Conservation (phyloP, 176 grass and related monocot species). For the Leersia perrieri region DNA sequence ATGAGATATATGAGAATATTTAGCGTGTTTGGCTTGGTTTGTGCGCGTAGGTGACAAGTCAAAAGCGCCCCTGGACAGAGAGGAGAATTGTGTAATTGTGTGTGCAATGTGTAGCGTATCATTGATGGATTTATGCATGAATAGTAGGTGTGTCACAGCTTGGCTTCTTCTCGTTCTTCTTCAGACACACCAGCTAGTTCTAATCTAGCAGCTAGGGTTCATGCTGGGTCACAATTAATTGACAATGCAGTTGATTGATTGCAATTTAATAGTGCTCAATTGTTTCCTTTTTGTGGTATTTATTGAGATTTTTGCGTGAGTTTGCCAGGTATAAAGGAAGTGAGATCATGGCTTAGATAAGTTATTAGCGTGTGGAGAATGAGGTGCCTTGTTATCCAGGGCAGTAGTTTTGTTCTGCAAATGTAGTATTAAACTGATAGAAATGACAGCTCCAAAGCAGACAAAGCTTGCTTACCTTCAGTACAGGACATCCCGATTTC, state of each 20-base stretch:
- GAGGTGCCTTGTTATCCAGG: not conserved
- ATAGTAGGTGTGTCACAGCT: constrained; percentile 33
- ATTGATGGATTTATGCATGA: constrained; percentile 10
- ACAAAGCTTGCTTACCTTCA: not conserved
- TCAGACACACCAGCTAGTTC: constrained; percentile 33
- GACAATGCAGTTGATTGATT: constrained; percentile 13
- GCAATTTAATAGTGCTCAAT: not conserved
- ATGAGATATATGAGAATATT: not conserved
- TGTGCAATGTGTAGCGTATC: constrained; percentile 13
- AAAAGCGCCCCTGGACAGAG: constrained; percentile 43
- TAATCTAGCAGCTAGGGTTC: constrained; percentile 8
- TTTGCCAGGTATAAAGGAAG: constrained; percentile 20
- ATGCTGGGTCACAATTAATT: constrained; percentile 1
- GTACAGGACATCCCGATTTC: constrained; percentile 1
- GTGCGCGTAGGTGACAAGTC: constrained; percentile 50
- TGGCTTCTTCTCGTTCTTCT: constrained; percentile 40
- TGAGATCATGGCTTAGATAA: not conserved
- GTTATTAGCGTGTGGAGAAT: not conserved
- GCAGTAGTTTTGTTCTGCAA: not conserved
- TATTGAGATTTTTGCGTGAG: not conserved
- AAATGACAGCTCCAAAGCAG: constrained; percentile 25
- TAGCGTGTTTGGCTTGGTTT: constrained; percentile 22
- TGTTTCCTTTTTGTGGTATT: not conserved
- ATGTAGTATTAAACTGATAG: not conserved
- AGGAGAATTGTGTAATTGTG: constrained; percentile 10